Conservation (phyloP, 768 basidiomycete species). For the Lentinula lateritia region DNA sequence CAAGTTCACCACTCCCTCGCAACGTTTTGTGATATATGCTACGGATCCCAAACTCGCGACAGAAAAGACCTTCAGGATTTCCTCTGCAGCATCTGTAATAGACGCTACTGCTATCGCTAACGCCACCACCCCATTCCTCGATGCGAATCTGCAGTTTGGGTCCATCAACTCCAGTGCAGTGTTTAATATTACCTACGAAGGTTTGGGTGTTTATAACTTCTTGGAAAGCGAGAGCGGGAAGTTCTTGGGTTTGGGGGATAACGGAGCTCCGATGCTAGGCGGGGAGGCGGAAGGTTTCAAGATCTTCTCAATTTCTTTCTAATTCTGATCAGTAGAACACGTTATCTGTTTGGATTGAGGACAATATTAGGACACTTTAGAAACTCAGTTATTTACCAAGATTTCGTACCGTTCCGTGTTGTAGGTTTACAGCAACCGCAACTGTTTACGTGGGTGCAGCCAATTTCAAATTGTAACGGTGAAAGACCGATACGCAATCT, state of each 20-base stretch:
- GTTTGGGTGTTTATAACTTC: background rate
- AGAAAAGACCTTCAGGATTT: conserved; percentile 3
- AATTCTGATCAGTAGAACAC: no score
- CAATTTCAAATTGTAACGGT: no score
- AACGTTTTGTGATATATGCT: conserved; percentile 4
- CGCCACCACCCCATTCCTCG: background rate
- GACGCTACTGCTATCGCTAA: background rate
- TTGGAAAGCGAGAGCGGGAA: background rate
- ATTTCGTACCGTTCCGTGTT: no score
- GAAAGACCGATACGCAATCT: no score
- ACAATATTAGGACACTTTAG: no score
- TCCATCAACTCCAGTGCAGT: conserved; percentile 2
- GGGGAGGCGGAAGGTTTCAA: background rate
- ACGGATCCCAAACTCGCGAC: background rate
- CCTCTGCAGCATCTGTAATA: background rate
- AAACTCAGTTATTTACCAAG: no score
- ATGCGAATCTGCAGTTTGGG: background rate
- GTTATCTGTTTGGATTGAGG: no score
- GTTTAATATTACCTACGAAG: conserved; percentile 1
- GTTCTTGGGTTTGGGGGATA: background rate
- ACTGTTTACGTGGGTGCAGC: no score
- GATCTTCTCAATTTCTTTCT: conserved; percentile 2
- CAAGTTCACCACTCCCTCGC: conserved; percentile 1
- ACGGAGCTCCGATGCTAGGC: background rate
- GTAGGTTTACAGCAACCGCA: no score